phyloP scores from a whole-genome alignment of 108 stramenopile genomes.

The Aurantiochytrium sp. region DNA sequence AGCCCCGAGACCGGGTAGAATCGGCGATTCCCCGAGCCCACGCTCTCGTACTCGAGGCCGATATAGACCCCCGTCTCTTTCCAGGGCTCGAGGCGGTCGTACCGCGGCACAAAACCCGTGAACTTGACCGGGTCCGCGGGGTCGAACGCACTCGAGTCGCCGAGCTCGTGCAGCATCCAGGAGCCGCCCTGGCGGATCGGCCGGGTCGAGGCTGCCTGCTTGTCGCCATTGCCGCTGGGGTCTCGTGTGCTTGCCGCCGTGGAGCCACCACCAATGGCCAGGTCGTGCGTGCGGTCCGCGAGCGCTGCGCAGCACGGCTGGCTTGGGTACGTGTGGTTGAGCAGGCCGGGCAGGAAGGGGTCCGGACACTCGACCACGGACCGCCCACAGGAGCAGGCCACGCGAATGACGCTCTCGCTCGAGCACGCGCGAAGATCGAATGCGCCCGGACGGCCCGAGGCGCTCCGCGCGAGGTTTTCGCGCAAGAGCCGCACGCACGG shows the following conservation, averaged over 20 bases:
- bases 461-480: background rate
- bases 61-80: background rate
- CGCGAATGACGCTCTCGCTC: background rate
- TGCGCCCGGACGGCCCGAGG: background rate
- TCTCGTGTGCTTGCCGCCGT: no score
- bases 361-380: background rate
- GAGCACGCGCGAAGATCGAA: background rate
- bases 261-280: background rate
- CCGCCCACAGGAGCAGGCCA: constrained; percentile 11
- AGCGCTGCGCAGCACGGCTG: background rate
- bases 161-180: constrained; percentile 11
- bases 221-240: no score
- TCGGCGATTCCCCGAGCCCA: background rate
- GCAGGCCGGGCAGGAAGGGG: background rate
- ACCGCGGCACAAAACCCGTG: background rate
- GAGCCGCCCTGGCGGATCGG: background rate
- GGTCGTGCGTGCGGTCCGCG: background rate
- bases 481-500: background rate
- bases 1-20: background rate
- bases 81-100: background rate
- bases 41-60: background rate
- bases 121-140: background rate
- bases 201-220: background rate
- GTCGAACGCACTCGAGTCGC: background rate
- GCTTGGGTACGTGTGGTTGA: background rate